Percentiles rank a stretch among this genome's conserved stretches.
These are phyloP conservation scores for Fraxinus sp. DNA, from an alignment of 305 asterid species.

Conservation along the genomic window DNA sequence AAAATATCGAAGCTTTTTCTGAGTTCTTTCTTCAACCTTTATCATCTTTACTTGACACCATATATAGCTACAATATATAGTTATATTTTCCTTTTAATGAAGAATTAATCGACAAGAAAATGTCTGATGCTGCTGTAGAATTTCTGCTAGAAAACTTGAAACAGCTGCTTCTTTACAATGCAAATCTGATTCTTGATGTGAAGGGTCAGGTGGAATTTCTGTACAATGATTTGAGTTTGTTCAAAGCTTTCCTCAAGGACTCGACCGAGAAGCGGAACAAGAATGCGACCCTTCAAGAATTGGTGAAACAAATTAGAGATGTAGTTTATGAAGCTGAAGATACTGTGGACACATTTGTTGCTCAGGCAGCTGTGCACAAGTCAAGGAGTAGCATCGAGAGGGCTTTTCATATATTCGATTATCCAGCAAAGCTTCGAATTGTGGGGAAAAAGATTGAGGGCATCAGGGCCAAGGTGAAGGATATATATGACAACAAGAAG, in stretches of 20 bases:
- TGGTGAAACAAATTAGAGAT: slow-evolving; percentile 48
- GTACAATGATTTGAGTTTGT: slow-evolving; percentile 40
- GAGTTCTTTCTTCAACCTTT: background rate
- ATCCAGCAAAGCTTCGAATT: slow-evolving; percentile 33
- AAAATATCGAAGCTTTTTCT: background rate
- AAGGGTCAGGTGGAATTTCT: slow-evolving; percentile 44
- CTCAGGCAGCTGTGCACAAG: slow-evolving; percentile 46
- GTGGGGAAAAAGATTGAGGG: slow-evolving; percentile 25
- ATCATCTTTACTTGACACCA: background rate
- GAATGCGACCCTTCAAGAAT: slow-evolving; percentile 35
- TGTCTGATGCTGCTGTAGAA: slow-evolving; percentile 59
- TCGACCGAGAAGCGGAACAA: slow-evolving; percentile 39
- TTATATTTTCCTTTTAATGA: background rate
- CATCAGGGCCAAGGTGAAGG: slow-evolving; percentile 41
- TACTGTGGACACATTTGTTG: slow-evolving; percentile 53
- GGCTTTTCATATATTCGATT: slow-evolving; percentile 34
- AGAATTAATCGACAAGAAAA: slow-evolving; percentile 14
- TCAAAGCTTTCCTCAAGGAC: slow-evolving; percentile 62
- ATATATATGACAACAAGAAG: slow-evolving; percentile 41
- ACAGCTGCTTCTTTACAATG: slow-evolving; percentile 49
- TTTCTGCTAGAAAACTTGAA: slow-evolving; percentile 56
- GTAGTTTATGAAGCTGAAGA: slow-evolving; percentile 71
- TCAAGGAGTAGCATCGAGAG: slow-evolving; percentile 30
- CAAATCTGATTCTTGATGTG: slow-evolving; percentile 39
- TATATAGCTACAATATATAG: background rate